Evolutionary conservation across 805 yeast genomes (phyloP).

Genomic region (Metschnikowia lachancei): DNA sequence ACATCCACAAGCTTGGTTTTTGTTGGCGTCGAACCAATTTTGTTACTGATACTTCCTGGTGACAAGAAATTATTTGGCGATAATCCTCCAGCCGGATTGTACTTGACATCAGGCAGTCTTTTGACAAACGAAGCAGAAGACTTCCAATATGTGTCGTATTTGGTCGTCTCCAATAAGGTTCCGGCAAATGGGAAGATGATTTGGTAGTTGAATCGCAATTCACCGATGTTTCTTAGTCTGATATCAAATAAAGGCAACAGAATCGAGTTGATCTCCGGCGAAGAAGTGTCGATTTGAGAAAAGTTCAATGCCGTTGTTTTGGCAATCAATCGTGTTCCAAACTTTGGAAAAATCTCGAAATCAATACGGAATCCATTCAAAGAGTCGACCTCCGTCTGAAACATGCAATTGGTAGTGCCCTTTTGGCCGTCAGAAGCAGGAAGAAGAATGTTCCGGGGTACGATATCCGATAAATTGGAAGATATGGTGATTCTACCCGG

Average conservation of each 20-base stretch:
- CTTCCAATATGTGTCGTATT: slow-evolving; percentile 96
- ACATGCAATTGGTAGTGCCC: slow-evolving; percentile 60
- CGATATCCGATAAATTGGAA: slow-evolving; percentile 71
- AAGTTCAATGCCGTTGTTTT: slow-evolving; percentile 76
- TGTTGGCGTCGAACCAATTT: slow-evolving; percentile 13
- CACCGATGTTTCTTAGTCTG: slow-evolving; percentile 79
- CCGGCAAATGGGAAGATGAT: slow-evolving; percentile 89
- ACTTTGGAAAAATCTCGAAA: slow-evolving; percentile 89
- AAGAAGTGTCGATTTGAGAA: slow-evolving; percentile 38
- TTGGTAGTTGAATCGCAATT: slow-evolving; percentile 70
- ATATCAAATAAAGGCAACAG: slow-evolving; percentile 79
- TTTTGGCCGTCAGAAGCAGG: slow-evolving; percentile 62
- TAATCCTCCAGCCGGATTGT: slow-evolving; percentile 39
- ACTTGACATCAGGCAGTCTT: slow-evolving; percentile 26
- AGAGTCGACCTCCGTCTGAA: slow-evolving; percentile 77
- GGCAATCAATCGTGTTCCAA: slow-evolving; percentile 89
- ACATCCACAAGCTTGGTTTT: slow-evolving; percentile 15
- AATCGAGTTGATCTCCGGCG: slow-evolving; percentile 39
- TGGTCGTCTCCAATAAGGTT: slow-evolving; percentile 77
- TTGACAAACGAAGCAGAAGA: slow-evolving; percentile 61
- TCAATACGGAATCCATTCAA: slow-evolving; percentile 63
- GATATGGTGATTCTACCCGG: slow-evolving; percentile 85
- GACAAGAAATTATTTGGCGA: slow-evolving; percentile 43
- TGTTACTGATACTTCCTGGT: slow-evolving; percentile 28
- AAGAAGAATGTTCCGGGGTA: slow-evolving; percentile 80